Evolutionary conservation across 169 alveolate species (phyloP).

Genomic region (Toxoplasma gondii): DNA sequence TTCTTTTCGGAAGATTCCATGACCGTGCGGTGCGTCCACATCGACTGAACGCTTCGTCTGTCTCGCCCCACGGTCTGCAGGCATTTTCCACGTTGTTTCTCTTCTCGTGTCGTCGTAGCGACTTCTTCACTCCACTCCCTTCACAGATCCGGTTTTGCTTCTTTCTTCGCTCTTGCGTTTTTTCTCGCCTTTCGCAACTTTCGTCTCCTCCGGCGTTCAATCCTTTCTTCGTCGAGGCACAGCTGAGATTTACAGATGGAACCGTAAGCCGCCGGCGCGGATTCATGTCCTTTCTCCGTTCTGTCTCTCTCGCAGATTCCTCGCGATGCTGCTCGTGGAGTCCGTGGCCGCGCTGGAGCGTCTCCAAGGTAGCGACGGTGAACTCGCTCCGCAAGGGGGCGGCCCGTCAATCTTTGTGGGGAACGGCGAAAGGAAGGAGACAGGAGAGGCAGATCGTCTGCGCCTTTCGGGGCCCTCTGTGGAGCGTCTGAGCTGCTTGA

Average conservation of each 20-base stretch:
- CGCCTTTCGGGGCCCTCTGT: conserved; percentile 6
- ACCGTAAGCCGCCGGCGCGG: too few species aligned
- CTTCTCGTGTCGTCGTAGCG: neutral
- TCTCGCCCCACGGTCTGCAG: too few species aligned
- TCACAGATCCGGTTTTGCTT: too few species aligned
- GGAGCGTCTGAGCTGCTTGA: neutral
- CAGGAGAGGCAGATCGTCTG: neutral
- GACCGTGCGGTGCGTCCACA: neutral
- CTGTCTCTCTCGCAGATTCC: neutral
- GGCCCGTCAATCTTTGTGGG: too few species aligned
- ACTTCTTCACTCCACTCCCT: neutral
- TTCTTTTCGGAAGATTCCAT: neutral
- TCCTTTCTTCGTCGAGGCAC: too few species aligned
- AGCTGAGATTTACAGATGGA: too few species aligned
- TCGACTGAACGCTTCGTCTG: too few species aligned
- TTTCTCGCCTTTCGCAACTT: too few species aligned
- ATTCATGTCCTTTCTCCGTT: neutral
- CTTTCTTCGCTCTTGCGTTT: too few species aligned
- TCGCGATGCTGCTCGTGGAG: neutral
- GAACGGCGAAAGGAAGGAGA: neutral
- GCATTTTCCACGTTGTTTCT: too few species aligned
- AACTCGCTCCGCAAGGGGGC: too few species aligned
- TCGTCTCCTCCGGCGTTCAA: too few species aligned
- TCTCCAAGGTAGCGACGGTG: neutral
- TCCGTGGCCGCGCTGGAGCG: neutral